Conservation (phyloP, 495 filamentous ascomycete genomes). For the Ramalina intermedia region DNA sequence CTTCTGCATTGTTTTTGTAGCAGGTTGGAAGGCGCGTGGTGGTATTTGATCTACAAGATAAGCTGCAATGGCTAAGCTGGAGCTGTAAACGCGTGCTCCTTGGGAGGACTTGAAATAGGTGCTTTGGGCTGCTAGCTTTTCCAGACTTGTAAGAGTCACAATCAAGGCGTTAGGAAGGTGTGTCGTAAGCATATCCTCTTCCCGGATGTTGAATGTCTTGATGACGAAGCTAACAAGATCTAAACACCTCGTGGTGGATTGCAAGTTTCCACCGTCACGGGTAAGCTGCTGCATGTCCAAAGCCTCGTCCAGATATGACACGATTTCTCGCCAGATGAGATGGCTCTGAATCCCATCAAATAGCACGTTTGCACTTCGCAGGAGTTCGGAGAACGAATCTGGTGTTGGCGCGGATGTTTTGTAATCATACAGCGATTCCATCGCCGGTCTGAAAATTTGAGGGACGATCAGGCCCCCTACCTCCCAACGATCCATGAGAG, state of each 20-base stretch:
- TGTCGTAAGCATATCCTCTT: slow-evolving; percentile 85
- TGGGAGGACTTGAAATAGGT: background rate
- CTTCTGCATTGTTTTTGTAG: background rate
- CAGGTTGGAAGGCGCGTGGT: slow-evolving; percentile 43
- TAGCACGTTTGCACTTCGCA: slow-evolving; percentile 84
- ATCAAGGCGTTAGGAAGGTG: slow-evolving; percentile 53
- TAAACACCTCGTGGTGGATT: slow-evolving; percentile 27
- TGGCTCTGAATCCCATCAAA: slow-evolving; percentile 94
- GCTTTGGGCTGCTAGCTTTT: slow-evolving; percentile 29
- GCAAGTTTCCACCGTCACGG: background rate
- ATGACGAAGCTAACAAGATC: slow-evolving; percentile 70
- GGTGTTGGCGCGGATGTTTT: slow-evolving; percentile 42
- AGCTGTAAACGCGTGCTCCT: background rate
- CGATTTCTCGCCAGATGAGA: slow-evolving; percentile 77
- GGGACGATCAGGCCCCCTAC: slow-evolving; percentile 82
- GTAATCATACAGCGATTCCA: slow-evolving; percentile 61
- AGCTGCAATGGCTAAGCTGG: slow-evolving; percentile 33
- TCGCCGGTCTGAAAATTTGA: slow-evolving; percentile 73
- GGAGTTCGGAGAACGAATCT: slow-evolving; percentile 66
- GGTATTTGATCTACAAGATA: slow-evolving; percentile 52
- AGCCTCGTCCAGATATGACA: slow-evolving; percentile 41
- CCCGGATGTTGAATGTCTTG: slow-evolving; percentile 77
- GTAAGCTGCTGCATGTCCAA: slow-evolving; percentile 22
- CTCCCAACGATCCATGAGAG: slow-evolving; percentile 96
- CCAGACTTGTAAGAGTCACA: slow-evolving; percentile 49